Evolutionary conservation across 192 early-diverging fungal genomes (phyloP).

Genomic region (Polychytrium aggregatum): DNA sequence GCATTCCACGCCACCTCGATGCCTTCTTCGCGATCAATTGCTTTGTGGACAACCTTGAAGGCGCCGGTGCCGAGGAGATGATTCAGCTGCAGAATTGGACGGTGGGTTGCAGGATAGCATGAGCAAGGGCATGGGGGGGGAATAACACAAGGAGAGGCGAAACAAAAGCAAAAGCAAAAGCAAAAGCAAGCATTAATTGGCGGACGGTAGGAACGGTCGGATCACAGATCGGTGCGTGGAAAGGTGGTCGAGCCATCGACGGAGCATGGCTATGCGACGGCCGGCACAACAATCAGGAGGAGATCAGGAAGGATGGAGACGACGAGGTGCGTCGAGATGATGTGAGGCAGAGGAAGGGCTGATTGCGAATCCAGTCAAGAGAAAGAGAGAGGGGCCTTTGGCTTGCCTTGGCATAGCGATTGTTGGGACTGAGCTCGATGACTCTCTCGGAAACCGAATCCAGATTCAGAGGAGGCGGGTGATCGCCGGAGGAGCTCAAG

Average conservation of each 20-base stretch:
- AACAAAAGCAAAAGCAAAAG: slow-evolving; percentile 1
- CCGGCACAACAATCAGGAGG: not conserved
- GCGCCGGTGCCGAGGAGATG: slow-evolving; percentile 37
- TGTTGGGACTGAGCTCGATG: slow-evolving; percentile 31
- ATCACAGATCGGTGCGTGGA: not conserved
- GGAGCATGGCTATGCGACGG: not conserved
- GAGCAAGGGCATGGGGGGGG: not conserved
- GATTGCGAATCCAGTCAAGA: not conserved
- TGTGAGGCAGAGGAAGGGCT: no score
- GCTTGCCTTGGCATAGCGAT: slow-evolving; percentile 31
- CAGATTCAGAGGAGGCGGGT: no score
- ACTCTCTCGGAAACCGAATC: slow-evolving; percentile 24
- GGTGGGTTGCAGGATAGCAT: not conserved
- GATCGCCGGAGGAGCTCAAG: no score
- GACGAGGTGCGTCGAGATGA: no score
- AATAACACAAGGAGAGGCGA: not conserved
- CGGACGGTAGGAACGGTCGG: not conserved
- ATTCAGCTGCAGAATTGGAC: slow-evolving; percentile 20
- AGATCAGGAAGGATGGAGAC: not conserved
- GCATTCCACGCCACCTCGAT: slow-evolving; percentile 44
- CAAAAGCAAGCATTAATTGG: not conserved
- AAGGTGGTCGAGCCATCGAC: not conserved
- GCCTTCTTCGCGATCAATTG: slow-evolving; percentile 40
- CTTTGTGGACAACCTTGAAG: slow-evolving; percentile 44
- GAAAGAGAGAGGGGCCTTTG: not conserved